phyloP scores from a whole-genome alignment of 1,284 basidiomycete genomes.

The Entoloma clypeatum region DNA sequence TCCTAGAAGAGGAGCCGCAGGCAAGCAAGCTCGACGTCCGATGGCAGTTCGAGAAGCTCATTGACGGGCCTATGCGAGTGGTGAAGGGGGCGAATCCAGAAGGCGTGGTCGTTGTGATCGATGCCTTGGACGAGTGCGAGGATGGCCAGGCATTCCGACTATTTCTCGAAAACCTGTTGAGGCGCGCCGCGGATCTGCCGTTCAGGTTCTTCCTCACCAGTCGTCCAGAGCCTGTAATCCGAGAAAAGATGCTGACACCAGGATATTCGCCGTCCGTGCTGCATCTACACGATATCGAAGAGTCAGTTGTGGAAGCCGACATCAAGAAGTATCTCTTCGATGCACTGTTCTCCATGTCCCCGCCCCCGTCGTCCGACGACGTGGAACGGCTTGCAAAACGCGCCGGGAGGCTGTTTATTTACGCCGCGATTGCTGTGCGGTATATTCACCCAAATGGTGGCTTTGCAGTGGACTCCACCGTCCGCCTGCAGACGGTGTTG shows the following conservation, averaged over 20 bases:
- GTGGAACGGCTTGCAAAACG: background rate
- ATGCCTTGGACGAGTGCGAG: background rate
- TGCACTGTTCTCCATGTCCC: background rate
- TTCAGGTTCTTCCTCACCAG: constrained; percentile 1
- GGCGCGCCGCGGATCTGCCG: background rate
- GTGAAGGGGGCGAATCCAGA: background rate
- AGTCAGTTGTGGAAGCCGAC: background rate
- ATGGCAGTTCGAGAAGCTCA: too few species aligned
- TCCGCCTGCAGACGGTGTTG: too few species aligned
- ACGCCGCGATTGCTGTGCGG: background rate
- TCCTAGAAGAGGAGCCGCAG: too few species aligned
- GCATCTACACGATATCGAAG: constrained; percentile 3
- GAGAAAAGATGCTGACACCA: background rate
- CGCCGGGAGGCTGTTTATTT: constrained; percentile 2
- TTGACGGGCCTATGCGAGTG: too few species aligned
- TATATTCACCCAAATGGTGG: background rate
- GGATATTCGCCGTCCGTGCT: background rate
- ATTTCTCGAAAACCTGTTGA: background rate
- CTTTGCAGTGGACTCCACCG: background rate
- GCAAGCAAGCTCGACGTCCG: too few species aligned
- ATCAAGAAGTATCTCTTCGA: background rate
- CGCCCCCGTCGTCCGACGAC: background rate
- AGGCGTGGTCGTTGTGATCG: background rate
- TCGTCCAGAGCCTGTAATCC: background rate
- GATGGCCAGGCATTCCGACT: background rate